Evolutionary conservation across 306 rosid species (phyloP).

Genomic region (Prunus padus): DNA sequence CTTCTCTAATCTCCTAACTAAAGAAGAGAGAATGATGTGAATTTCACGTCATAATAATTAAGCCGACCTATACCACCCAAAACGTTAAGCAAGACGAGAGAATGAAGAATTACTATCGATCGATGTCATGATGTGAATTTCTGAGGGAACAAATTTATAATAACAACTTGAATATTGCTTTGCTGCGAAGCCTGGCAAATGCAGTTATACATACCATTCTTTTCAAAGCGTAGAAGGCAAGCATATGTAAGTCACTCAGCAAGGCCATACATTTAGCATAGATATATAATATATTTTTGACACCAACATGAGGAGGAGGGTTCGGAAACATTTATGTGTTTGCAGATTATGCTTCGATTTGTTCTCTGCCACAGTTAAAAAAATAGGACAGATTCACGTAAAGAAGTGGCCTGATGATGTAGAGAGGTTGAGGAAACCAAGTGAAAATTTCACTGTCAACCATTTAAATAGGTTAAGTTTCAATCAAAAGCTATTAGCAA

Average conservation of each 20-base stretch:
- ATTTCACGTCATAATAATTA: too few relatives aligned
- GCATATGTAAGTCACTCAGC: conserved; percentile 23
- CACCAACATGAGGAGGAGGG: conserved; percentile 6
- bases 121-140: conserved; percentile 1
- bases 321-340: too few relatives aligned
- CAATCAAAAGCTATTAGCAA: too few relatives aligned
- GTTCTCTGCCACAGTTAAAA: too few relatives aligned
- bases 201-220: conserved; percentile 15
- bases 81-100: neutral
- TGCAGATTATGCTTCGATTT: neutral
- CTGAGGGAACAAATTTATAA: too few relatives aligned
- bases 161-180: conserved; percentile 37
- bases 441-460: too few relatives aligned
- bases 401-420: neutral
- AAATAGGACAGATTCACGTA: neutral
- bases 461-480: too few relatives aligned
- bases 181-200: conserved; percentile 57
- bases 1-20: neutral
- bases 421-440: too few relatives aligned
- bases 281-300: neutral
- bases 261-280: neutral
- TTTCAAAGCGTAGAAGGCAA: conserved; percentile 57
- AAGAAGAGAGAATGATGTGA: too few relatives aligned
- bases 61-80: neutral
- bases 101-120: neutral